Base-by-base conservation (phyloP, 805 yeast genomes). In the Starmerella scarabaei region DNA sequence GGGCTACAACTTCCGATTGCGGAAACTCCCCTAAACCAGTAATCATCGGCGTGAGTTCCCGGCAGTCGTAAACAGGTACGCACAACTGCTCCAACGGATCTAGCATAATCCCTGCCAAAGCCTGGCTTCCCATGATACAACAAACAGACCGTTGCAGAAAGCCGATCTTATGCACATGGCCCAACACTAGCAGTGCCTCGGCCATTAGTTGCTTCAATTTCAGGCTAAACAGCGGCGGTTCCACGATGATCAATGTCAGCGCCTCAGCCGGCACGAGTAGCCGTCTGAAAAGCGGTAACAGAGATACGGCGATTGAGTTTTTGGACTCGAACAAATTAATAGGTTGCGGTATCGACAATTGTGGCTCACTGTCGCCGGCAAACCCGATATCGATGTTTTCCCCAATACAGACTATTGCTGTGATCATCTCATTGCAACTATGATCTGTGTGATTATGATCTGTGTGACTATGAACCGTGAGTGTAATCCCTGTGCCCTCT, bases 31-130 rank as follows among this genome's bases (percentile, higher is more conserved):
- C 40, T 16, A 29, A 14, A 4, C 21, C 24, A 16, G 20, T 3
- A 12, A 40, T 42, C 21, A 35, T 29, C 12, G 53, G 43, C 17
- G 55, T 45, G 18, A 53, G 40, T 26, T 53, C 56, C 7, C 51
- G 37, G 26, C 19, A 40, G 30, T 53, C 54, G 31, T 38, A 52
- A 3, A 50, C 53, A 0, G 56, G 56, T 4, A 52, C 47, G 11
- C 41, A 46, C 15, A 41, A 27, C 16, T 42, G 21, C 21, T 40
- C 44, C 2, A 7, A 32, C 9, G 8, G 6, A 37, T 31, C 44
- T 2, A 36, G 20, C 4, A 47, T 38, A 1, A 44, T 19, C 1
- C 48, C 55, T 3, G 30, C 32, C 9, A 19, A 19, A 4, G 27
- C 20, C 16, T 37, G 33, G 6, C 20, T 16, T 2, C 44, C 50